A percentile compares a stretch with the other conserved stretches of the same genome.
Conservation (phyloP, 352 stramenopile genomes). For the Globisporangium barbulae region DNA sequence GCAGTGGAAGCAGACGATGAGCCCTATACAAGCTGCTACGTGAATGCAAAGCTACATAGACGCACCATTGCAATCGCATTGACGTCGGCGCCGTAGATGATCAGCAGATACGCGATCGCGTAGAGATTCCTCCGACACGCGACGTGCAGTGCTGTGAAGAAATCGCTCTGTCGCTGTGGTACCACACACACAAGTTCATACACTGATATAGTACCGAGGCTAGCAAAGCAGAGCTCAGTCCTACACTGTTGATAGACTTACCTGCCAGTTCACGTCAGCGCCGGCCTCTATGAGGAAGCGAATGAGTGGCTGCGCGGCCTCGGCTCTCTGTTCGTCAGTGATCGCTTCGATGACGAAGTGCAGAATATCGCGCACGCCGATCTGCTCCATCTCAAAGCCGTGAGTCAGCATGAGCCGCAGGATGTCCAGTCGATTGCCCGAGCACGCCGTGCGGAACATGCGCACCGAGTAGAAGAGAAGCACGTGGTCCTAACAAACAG, state of each 20-base stretch:
- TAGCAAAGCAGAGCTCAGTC: neutral
- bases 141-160: conserved; percentile 63
- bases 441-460: conserved; percentile 67
- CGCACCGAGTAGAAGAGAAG: conserved; percentile 61
- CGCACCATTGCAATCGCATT: conserved; percentile 62
- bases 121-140: conserved; percentile 63
- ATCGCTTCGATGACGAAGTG: conserved; percentile 47
- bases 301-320: conserved; percentile 48
- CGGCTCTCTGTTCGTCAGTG: conserved; percentile 21
- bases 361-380: conserved; percentile 50
- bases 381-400: conserved; percentile 58
- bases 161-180: conserved; percentile 42
- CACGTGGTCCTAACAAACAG: conserved; percentile 32
- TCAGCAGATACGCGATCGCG: conserved; percentile 52
- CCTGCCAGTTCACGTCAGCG: conserved; percentile 75
- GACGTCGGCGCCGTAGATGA: conserved; percentile 69
- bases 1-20: neutral
- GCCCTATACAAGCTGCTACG: neutral
- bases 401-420: conserved; percentile 62
- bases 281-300: conserved; percentile 60
- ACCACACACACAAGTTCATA: neutral
- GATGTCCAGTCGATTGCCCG: conserved; percentile 41
- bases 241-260: conserved; percentile 1
- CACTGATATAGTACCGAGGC: neutral
- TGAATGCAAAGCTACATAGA: neutral